Evolutionary conservation across 2,329 filamentous ascomycete genomes (phyloP).

Genomic region (Diaporthe longicolla): DNA sequence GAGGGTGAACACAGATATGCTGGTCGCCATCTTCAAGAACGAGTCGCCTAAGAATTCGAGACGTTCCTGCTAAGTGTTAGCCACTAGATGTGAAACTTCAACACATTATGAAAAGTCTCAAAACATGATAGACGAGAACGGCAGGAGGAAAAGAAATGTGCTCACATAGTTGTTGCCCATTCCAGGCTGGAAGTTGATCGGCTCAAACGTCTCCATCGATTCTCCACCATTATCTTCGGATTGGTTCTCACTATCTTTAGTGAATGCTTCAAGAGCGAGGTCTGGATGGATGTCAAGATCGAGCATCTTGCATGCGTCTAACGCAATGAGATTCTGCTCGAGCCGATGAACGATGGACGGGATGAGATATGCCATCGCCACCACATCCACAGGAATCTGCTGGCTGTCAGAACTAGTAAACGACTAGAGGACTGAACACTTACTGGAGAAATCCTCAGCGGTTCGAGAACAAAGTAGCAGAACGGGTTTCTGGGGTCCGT

Average conservation of each 20-base stretch:
- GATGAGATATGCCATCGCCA: conserved; percentile 80
- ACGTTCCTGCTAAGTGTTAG: conserved; percentile 69
- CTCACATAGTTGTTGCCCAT: conserved; percentile 88
- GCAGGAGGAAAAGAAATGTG: not conserved
- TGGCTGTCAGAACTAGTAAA: conserved; percentile 42
- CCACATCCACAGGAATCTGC: conserved; percentile 78
- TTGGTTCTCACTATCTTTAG: conserved; percentile 90
- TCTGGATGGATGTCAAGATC: conserved; percentile 74
- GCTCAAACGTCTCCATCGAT: conserved; percentile 58
- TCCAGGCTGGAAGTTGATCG: conserved; percentile 82
- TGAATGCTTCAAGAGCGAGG: conserved; percentile 88
- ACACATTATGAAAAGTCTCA: not conserved
- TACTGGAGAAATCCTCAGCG: conserved; percentile 82
- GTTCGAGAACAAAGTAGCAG: conserved; percentile 82
- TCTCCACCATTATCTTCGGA: conserved; percentile 72
- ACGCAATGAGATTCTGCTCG: conserved; percentile 83
- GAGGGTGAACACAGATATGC: conserved; percentile 85
- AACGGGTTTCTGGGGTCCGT: conserved; percentile 39
- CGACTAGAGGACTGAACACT: conserved; percentile 52
- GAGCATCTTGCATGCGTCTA: conserved; percentile 79
- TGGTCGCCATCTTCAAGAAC: conserved; percentile 96
- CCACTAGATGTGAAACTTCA: not conserved
- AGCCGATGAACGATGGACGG: conserved; percentile 88
- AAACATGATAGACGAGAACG: not conserved
- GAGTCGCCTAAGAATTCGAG: conserved; percentile 94